Evolutionary conservation across 805 yeast species (phyloP).

Genomic region (Wickerhamiella occidentalis): DNA sequence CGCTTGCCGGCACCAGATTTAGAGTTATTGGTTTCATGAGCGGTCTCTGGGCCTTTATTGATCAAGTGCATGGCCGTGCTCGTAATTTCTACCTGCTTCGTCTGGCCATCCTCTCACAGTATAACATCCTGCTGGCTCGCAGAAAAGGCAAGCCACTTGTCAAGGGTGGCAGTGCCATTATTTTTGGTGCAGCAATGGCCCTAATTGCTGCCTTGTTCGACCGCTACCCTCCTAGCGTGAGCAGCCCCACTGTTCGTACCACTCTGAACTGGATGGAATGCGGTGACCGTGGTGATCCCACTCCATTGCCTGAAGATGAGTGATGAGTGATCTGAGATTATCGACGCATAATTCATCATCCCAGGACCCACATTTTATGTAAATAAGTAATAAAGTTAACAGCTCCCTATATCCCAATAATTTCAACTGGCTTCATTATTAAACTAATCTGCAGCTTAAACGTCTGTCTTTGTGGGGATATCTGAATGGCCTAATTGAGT

Average conservation of each 20-base stretch:
- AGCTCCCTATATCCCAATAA: no score
- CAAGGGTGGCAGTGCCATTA: slow-evolving; percentile 25
- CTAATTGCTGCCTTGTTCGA: slow-evolving; percentile 15
- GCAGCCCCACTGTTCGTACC: slow-evolving; percentile 23
- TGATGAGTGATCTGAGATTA: neutral
- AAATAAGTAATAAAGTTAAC: neutral
- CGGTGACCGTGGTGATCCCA: slow-evolving; percentile 22
- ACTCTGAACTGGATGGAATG: slow-evolving; percentile 26
- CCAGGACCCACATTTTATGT: neutral
- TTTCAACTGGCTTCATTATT: no score
- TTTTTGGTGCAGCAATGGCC: slow-evolving; percentile 28
- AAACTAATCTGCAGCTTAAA: no score
- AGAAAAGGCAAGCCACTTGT: slow-evolving; percentile 21
- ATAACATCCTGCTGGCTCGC: slow-evolving; percentile 25
- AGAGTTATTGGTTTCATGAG: slow-evolving; percentile 36
- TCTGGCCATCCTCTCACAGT: slow-evolving; percentile 29
- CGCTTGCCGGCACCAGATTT: slow-evolving; percentile 27
- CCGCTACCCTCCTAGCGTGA: slow-evolving; percentile 17
- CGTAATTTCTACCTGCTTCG: slow-evolving; percentile 29
- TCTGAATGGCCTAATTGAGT: no score
- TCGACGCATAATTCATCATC: no score
- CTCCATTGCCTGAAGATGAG: slow-evolving; percentile 11
- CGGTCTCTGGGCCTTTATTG: slow-evolving; percentile 33
- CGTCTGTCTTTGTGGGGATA: no score
- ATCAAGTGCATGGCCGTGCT: slow-evolving; percentile 26